These are phyloP conservation scores for Adansonia madagascariensis DNA, from an alignment of 441 rosid genomes.

Conservation along the genomic window DNA sequence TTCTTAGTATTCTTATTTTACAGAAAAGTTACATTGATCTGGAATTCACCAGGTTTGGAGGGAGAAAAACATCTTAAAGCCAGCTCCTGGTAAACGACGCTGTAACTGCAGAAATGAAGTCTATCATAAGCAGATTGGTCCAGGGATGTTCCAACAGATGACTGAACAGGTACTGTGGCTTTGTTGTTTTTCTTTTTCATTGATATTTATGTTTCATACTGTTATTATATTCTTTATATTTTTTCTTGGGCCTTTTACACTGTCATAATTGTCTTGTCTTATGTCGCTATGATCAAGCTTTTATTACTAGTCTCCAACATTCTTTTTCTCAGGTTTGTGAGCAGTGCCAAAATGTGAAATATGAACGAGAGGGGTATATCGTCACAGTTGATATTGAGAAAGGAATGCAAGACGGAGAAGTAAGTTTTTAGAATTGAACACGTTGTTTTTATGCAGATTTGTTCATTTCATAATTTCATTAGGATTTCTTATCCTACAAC, in stretches of 20 bases:
- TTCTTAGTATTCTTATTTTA: not conserved
- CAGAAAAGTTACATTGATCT: not conserved
- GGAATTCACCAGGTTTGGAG: constrained; percentile 77
- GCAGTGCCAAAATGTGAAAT: constrained; percentile 89
- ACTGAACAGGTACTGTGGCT: constrained; percentile 71
- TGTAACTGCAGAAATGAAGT: constrained; percentile 98
- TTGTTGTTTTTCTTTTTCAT: not conserved
- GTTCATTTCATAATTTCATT: too few species aligned
- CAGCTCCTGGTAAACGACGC: constrained; percentile 91
- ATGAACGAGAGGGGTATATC: constrained; percentile 78
- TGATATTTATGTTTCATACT: not conserved
- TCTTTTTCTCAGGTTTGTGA: constrained; percentile 75
- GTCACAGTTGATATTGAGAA: constrained; percentile 94
- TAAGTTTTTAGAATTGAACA: constrained; percentile 39
- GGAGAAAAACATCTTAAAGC: constrained; percentile 88
- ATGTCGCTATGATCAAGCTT: constrained; percentile 19
- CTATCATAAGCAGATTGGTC: constrained; percentile 96
- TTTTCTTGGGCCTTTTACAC: not conserved
- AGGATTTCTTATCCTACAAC: too few species aligned
- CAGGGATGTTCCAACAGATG: constrained; percentile 99
- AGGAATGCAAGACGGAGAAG: constrained; percentile 98
- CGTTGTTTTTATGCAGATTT: too few species aligned
- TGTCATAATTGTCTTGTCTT: not conserved
- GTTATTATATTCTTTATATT: not conserved
- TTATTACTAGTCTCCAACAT: constrained; percentile 6